Evolutionary conservation across 2,329 filamentous ascomycete genomes (phyloP).

Genomic region (Botrytis medusae): DNA sequence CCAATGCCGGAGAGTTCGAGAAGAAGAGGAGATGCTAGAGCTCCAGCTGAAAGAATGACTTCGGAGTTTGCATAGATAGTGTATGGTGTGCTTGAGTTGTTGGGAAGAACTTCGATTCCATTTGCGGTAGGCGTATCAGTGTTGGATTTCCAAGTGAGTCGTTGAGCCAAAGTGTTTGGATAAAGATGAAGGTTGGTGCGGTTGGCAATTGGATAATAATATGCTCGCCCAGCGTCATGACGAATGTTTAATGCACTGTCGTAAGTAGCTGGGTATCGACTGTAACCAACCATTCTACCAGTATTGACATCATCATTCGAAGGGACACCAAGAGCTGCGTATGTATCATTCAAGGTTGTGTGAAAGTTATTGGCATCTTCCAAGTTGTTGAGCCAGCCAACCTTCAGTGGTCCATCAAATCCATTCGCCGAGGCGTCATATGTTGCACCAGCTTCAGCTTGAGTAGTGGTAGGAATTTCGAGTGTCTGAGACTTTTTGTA

Average conservation of each 20-base stretch:
- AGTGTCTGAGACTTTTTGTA: constrained; percentile 33
- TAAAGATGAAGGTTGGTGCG: constrained; percentile 42
- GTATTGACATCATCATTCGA: constrained; percentile 44
- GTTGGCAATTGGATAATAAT: constrained; percentile 43
- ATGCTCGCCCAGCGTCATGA: constrained; percentile 46
- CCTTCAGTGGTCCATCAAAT: constrained; percentile 40
- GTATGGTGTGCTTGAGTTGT: constrained; percentile 24
- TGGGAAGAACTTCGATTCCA: constrained; percentile 31
- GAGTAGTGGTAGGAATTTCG: constrained; percentile 38
- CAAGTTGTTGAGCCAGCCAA: constrained; percentile 43
- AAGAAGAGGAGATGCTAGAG: constrained; percentile 37
- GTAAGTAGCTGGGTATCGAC: constrained; percentile 44
- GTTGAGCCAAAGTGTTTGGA: constrained; percentile 26
- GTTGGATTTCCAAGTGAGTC: constrained; percentile 22
- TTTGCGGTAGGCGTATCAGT: constrained; percentile 42
- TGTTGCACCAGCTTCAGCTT: constrained; percentile 41
- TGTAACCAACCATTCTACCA: constrained; percentile 44
- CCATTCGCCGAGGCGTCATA: constrained; percentile 43
- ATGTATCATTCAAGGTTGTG: constrained; percentile 38
- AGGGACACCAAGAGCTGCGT: constrained; percentile 39
- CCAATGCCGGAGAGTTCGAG: constrained; percentile 42
- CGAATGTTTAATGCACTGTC: constrained; percentile 43
- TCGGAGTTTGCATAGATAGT: constrained; percentile 34
- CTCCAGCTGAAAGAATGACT: constrained; percentile 38
- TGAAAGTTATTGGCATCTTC: constrained; percentile 40